Percentiles rank a stretch among this genome's conserved stretches.
These are phyloP conservation scores for Acidiella bohemica DNA, from an alignment of 495 filamentous ascomycete species.

Conservation along the genomic window DNA sequence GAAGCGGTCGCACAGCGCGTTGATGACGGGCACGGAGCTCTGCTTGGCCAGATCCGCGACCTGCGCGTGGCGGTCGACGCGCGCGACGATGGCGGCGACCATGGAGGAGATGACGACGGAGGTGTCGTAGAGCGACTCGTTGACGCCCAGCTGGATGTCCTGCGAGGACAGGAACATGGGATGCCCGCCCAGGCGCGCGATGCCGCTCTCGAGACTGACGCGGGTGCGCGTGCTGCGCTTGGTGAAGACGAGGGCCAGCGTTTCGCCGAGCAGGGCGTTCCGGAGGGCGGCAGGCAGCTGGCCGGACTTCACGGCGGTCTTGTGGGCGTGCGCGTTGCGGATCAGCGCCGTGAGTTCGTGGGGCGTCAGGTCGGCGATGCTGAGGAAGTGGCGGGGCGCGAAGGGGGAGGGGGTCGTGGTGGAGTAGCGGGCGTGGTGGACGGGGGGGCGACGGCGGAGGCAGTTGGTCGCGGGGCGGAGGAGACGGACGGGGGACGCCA, in stretches of 20 bases:
- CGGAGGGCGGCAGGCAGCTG: constrained; percentile 36
- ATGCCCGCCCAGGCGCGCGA: constrained; percentile 71
- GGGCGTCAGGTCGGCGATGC: constrained; percentile 71
- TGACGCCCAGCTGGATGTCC: constrained; percentile 93
- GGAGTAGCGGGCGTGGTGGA: no score
- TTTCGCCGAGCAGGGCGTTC: constrained; percentile 52
- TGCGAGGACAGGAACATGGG: constrained; percentile 92
- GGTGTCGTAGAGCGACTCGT: constrained; percentile 84
- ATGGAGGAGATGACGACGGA: constrained; percentile 82
- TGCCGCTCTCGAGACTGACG: constrained; percentile 80
- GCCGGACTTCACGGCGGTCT: constrained; percentile 62
- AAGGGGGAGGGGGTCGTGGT: constrained; percentile 23
- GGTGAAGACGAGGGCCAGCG: constrained; percentile 88
- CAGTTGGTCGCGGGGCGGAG: no score
- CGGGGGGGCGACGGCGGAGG: neutral
- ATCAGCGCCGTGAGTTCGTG: constrained; percentile 70
- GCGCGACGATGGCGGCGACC: constrained; percentile 79
- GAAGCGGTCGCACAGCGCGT: constrained; percentile 75
- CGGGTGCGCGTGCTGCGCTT: constrained; percentile 88
- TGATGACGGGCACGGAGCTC: constrained; percentile 83
- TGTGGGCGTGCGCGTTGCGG: constrained; percentile 62
- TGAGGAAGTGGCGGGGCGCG: constrained; percentile 57
- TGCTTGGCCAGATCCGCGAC: constrained; percentile 64
- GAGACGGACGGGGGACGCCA: no score
- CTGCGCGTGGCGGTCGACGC: constrained; percentile 72